Percentiles rank a stretch among this genome's conserved stretches.
Conservation (phyloP, 495 filamentous ascomycete genomes). For the Cercophora samala region DNA sequence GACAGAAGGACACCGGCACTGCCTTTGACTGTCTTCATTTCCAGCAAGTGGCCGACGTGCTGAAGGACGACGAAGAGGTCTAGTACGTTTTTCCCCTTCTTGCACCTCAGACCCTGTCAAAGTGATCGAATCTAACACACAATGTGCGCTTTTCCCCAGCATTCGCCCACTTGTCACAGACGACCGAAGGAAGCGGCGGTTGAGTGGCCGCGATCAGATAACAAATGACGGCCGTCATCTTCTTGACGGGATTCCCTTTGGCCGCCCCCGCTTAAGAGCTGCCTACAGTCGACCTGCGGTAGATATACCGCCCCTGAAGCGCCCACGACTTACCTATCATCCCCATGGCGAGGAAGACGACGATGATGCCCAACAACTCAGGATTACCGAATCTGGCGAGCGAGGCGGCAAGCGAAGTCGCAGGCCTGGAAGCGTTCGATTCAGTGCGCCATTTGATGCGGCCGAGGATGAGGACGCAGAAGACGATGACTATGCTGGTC, state of each 20-base stretch:
- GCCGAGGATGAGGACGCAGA: conserved; percentile 39
- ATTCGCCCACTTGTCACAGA: conserved; percentile 75
- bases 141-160: conserved; percentile 43
- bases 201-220: conserved; percentile 83
- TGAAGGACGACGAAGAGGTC: conserved; percentile 83
- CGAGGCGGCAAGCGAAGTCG: conserved; percentile 35
- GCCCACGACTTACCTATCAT: conserved; percentile 53
- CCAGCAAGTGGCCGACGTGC: conserved; percentile 61
- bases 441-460: conserved; percentile 15
- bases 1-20: conserved; percentile 40
- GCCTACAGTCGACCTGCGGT: conserved; percentile 62
- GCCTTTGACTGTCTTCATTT: conserved; percentile 92
- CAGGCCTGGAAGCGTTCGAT: conserved; percentile 24
- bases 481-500: conserved; percentile 23
- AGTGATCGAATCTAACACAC: background rate
- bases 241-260: conserved; percentile 86
- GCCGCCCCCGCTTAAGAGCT: conserved; percentile 62
- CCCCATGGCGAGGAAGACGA: conserved; percentile 31
- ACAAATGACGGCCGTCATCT: conserved; percentile 75
- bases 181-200: conserved; percentile 68
- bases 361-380: conserved; percentile 30
- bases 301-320: conserved; percentile 74
- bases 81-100: conserved; percentile 52
- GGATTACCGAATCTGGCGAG: conserved; percentile 35
- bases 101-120: background rate